Evolutionary conservation across 1,139 yeast species (phyloP), one percentile per base, ranked within the genome.

Genomic region (Lodderomyces oxycetoniae): DNA sequence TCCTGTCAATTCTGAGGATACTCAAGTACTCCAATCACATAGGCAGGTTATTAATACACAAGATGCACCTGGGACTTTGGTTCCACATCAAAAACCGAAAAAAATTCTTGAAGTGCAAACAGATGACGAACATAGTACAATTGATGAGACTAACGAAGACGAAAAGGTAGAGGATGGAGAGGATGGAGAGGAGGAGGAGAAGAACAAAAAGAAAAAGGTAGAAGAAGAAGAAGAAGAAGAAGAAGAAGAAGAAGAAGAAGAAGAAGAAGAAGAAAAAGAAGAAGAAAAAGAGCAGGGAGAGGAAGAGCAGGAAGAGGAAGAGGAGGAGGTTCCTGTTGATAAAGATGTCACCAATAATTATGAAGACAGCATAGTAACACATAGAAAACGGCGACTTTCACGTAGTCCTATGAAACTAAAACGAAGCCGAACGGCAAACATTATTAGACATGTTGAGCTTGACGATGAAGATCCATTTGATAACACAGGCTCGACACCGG

Each of bases 31-130:
- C 17, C 13, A 11, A 17, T 31, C 53, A 2, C 42, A 44, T 14
- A 36, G 48, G 17, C 52, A 50, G 33, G 55, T 50, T 4, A 27
- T 47, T 2, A 47, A 47, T 36, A 49, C 55, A 6, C 55, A 50
- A 37, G 54, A 50, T 29, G 42, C 37, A 16, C 23, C 33, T 5
- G 35, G 31, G 12, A 25, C 26, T 4, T 20, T 24, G 12, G 12
- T 20, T 9, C 25, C 8, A 8, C n/a, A 11, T n/a, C 20, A 14
- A 20, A 31, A 31, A 9, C 17, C 33, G 9, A 24, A 25, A 12
- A 17, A 19, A 14, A 21, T 32, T 17, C 27, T 36, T 9, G 43
- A 39, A 26, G 32, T 41, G 10, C 37, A 32, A 26, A 36, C 39
- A 1, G 41, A 35, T 32, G 42, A 35, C 4, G 49, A 47, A 34